Percentiles rank a stretch among this genome's conserved stretches.
phyloP scores from a whole-genome alignment of 2,329 filamentous ascomycete genomes.

The Cladophialophora carrionii region DNA sequence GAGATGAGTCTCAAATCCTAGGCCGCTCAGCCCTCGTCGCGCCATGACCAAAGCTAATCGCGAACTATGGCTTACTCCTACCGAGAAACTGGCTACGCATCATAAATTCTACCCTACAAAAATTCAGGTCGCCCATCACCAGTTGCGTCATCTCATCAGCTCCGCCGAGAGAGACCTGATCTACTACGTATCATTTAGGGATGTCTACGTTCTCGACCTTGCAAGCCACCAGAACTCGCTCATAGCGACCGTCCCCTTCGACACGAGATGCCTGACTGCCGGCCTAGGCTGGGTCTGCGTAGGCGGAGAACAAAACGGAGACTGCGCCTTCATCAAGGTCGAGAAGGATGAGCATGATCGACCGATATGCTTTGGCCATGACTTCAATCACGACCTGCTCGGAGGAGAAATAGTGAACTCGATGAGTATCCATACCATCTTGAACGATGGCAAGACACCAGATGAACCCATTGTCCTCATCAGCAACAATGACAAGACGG shows the following conservation, averaged over 20 bases:
- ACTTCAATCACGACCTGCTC: conserved; percentile 52
- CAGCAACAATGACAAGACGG: conserved; percentile 91
- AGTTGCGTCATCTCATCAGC: conserved; percentile 84
- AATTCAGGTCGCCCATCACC: conserved; percentile 63
- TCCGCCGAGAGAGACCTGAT: conserved; percentile 74
- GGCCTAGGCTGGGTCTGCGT: conserved; percentile 87
- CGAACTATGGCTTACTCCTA: conserved; percentile 32
- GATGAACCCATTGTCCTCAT: conserved; percentile 63
- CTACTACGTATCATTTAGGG: conserved; percentile 79
- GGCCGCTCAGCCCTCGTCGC: conserved; percentile 20
- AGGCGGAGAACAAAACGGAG: conserved; percentile 79
- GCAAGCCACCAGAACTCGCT: conserved; percentile 68
- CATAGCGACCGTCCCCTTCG: conserved; percentile 70
- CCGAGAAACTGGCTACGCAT: conserved; percentile 24
- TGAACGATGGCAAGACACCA: conserved; percentile 48
- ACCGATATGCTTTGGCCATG: conserved; percentile 45
- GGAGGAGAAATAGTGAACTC: conserved; percentile 69
- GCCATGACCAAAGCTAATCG: conserved; percentile 32
- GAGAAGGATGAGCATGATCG: conserved; percentile 46
- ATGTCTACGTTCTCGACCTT: conserved; percentile 74
- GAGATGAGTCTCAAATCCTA: conserved; percentile 26
- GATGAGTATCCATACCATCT: conserved; percentile 64
- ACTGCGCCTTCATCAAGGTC: conserved; percentile 79
- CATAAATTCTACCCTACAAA: conserved; percentile 67
- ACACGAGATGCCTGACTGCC: conserved; percentile 83